These are phyloP conservation scores for Pulveroboletus sp. DNA, from an alignment of 768 basidiomycete genomes.

Conservation along the genomic window DNA sequence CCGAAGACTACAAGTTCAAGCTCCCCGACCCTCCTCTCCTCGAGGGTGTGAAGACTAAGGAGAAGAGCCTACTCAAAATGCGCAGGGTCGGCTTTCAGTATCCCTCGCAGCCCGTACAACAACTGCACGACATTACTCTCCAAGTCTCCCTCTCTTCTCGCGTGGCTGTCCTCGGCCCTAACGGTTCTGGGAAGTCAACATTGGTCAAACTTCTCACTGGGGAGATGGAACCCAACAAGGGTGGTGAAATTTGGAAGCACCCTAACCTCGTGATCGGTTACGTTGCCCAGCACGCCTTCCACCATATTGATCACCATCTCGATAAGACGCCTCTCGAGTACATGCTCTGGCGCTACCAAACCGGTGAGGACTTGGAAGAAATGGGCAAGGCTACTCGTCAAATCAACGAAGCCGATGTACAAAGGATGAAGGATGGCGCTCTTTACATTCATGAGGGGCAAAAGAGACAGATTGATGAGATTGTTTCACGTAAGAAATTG, in stretches of 20 bases:
- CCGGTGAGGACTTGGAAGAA: constrained; percentile 97
- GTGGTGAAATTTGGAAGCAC: constrained; percentile 98
- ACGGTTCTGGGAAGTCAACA: constrained; percentile 98
- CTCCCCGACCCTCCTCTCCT: constrained; percentile 94
- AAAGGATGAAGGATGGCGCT: constrained; percentile 97
- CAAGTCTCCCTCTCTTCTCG: constrained; percentile 98
- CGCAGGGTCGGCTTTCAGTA: constrained; percentile 98
- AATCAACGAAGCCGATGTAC: constrained; percentile 79
- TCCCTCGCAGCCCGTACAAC: constrained; percentile 78
- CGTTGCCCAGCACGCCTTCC: constrained; percentile 99
- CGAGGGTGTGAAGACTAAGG: constrained; percentile 99
- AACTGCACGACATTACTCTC: constrained; percentile 90
- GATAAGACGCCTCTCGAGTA: constrained; percentile 99
- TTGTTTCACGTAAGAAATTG: constrained; percentile 88
- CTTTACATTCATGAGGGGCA: constrained; percentile 85
- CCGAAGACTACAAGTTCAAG: constrained; percentile 98
- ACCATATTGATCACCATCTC: constrained; percentile 97
- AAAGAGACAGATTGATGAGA: constrained; percentile 94
- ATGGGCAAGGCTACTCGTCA: constrained; percentile 86
- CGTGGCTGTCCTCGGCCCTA: constrained; percentile 96
- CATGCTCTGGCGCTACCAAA: constrained; percentile 99
- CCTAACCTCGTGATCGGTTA: constrained; percentile 99
- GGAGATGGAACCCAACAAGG: constrained; percentile 94
- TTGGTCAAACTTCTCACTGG: constrained; percentile 96
- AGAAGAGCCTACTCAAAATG: constrained; percentile 96